Evolutionary conservation across 345 rosid species (phyloP), one percentile per base, ranked within the genome.

Genomic region (Sapria himalayana): DNA sequence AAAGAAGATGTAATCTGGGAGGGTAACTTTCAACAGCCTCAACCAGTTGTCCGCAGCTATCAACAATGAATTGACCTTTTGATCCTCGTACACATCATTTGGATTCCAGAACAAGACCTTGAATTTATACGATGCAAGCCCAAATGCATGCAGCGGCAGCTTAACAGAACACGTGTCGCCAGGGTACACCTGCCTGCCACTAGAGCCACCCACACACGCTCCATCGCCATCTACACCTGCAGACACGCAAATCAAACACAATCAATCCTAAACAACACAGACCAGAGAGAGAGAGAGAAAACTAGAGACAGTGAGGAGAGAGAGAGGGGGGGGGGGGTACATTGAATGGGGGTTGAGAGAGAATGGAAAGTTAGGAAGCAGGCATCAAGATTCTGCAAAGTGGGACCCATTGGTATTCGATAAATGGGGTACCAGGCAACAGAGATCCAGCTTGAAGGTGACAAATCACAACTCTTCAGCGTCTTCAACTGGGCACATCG

Each of bases 351-450:
- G 6, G 75, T 61, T 4, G 85, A 71, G 46, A 85, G 60, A 44
- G 76, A 64, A 50, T 85, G 96, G 49, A 63, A 85, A 4, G 82
- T 76, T 54, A 85, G 48, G 59, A 85, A 85, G 62, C 89, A 79
- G n/a, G 93, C 85, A 59, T 85, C 96, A 16, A 85, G 69, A 58
- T 76, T 85, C 64, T 76, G 91, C 38, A 85, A 51, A 1, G 96
- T 80, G 41, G 79, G 77, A 44, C 96, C 93, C 39, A 66, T 72
- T 2, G 93, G 91, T 49, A 80, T 85, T 52, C 93, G 67, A 36
- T 79, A 84, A 46, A 84, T 84, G 20, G 95, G 95, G 48, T 64
- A 89, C 98, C 98, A 89, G 25, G 98, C 93, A 32, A 89, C 84
- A 33, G 93, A 84, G 25, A 89, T 52, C 98, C 98, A 89, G 63